phyloP scores from a whole-genome alignment of 495 filamentous ascomycete species.

The Hyaloscypha bicolor region DNA sequence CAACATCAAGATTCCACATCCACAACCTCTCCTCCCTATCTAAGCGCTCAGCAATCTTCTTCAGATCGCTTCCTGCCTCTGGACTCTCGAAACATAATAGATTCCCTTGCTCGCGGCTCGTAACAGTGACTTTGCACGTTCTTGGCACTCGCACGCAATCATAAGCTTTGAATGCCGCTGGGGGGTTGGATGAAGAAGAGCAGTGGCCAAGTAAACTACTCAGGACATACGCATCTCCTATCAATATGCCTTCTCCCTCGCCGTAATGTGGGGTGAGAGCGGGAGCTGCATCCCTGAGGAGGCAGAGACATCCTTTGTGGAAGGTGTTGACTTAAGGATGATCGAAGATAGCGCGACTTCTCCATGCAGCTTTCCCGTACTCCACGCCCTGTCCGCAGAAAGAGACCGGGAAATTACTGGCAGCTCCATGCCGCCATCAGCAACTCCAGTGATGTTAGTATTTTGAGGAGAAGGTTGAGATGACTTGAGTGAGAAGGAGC shows the following conservation, averaged over 20 bases:
- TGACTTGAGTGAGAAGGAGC: too few relatives aligned
- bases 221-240: constrained; percentile 8
- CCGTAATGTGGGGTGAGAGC: constrained; percentile 9
- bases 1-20: constrained; percentile 48
- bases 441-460: too few relatives aligned
- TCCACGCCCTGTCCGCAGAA: too few relatives aligned
- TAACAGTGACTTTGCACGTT: not conserved
- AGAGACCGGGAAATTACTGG: too few relatives aligned
- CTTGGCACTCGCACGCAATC: not conserved
- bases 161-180: not conserved
- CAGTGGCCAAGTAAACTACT: not conserved
- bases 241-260: not conserved
- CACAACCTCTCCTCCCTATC: constrained; percentile 44
- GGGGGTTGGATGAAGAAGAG: not conserved
- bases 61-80: constrained; percentile 44
- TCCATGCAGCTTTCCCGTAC: too few relatives aligned
- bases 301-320: constrained; percentile 38
- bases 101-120: not conserved
- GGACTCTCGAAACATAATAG: constrained; percentile 19
- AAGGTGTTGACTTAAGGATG: constrained; percentile 14
- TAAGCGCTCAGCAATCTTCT: constrained; percentile 44
- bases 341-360: constrained; percentile 2
- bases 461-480: too few relatives aligned
- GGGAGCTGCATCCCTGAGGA: constrained; percentile 16
- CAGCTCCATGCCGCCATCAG: too few relatives aligned